Conservation (phyloP, 495 filamentous ascomycete genomes). For the Hyphodiscus hymeniophilus region DNA sequence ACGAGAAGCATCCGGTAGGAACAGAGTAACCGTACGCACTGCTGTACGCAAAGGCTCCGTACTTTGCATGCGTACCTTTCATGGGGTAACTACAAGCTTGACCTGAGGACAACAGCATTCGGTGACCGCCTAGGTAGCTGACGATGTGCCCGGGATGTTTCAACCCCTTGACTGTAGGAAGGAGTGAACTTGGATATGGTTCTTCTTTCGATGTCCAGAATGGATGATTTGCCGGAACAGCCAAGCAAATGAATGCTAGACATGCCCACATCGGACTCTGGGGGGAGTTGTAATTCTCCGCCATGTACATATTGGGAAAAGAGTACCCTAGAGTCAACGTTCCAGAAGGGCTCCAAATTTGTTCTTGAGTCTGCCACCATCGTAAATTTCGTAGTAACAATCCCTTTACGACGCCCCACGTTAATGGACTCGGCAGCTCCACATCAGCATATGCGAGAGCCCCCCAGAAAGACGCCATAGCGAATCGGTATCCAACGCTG, state of each 20-base stretch:
- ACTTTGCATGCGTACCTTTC: conserved; percentile 73
- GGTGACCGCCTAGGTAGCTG: conserved; percentile 31
- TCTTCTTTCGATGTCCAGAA: conserved; percentile 66
- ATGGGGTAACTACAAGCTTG: conserved; percentile 74
- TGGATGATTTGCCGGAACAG: conserved; percentile 56
- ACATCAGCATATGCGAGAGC: conserved; percentile 67
- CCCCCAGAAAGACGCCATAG: conserved; percentile 77
- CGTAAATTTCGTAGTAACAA: conserved; percentile 64
- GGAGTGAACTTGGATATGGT: conserved; percentile 43
- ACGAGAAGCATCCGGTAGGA: conserved; percentile 62
- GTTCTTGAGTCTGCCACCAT: conserved; percentile 67
- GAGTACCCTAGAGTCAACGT: conserved; percentile 70
- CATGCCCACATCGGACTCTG: conserved; percentile 68
- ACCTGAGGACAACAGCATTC: conserved; percentile 62
- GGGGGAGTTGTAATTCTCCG: conserved; percentile 76
- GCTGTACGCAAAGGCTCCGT: conserved; percentile 71
- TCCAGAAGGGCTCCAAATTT: conserved; percentile 66
- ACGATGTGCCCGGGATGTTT: conserved; percentile 64
- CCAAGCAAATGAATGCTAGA: conserved; percentile 65
- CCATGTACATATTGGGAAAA: conserved; percentile 68
- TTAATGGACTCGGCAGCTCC: conserved; percentile 58
- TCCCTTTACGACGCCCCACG: conserved; percentile 63
- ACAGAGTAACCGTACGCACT: conserved; percentile 69
- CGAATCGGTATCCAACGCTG: conserved; percentile 70
- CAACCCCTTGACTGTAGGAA: conserved; percentile 47